A percentile compares a stretch with the other conserved stretches of the same genome.
phyloP scores from a whole-genome alignment of 2,329 filamentous ascomycete genomes.

The Colletotrichum tofieldiae region DNA sequence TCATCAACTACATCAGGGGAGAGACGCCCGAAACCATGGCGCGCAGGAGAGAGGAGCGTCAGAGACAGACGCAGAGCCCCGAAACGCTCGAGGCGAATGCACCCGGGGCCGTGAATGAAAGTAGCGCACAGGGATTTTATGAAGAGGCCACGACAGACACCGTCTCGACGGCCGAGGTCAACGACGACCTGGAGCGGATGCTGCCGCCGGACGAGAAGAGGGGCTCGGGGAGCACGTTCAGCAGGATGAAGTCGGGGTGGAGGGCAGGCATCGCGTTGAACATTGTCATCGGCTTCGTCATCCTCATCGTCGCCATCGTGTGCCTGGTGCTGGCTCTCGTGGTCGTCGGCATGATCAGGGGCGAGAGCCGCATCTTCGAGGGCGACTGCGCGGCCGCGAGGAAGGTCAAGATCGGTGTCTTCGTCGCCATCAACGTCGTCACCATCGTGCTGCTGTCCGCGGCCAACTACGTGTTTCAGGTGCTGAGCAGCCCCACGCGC shows the following conservation, averaged over 20 bases:
- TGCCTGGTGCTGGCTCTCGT: conserved; percentile 57
- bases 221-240: conserved; percentile 49
- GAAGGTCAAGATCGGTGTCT: conserved; percentile 58
- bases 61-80: conserved; percentile 49
- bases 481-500: conserved; percentile 69
- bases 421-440: conserved; percentile 62
- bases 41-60: conserved; percentile 57
- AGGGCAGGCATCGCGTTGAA: conserved; percentile 63
- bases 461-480: conserved; percentile 69
- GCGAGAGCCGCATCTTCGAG: conserved; percentile 56
- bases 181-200: conserved; percentile 41
- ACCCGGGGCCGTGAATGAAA: neutral
- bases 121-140: conserved; percentile 28
- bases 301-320: conserved; percentile 56
- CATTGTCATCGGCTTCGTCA: conserved; percentile 56
- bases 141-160: conserved; percentile 34
- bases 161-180: conserved; percentile 22
- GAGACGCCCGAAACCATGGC: conserved; percentile 70
- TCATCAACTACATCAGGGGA: conserved; percentile 69
- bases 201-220: conserved; percentile 21
- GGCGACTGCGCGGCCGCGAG: conserved; percentile 57
- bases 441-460: conserved; percentile 61
- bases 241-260: conserved; percentile 59
- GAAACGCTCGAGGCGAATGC: conserved; percentile 46
- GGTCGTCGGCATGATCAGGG: conserved; percentile 51